Evolutionary conservation across 1,284 basidiomycete genomes (phyloP).

Genomic region (Ceraceosorus guamensis): DNA sequence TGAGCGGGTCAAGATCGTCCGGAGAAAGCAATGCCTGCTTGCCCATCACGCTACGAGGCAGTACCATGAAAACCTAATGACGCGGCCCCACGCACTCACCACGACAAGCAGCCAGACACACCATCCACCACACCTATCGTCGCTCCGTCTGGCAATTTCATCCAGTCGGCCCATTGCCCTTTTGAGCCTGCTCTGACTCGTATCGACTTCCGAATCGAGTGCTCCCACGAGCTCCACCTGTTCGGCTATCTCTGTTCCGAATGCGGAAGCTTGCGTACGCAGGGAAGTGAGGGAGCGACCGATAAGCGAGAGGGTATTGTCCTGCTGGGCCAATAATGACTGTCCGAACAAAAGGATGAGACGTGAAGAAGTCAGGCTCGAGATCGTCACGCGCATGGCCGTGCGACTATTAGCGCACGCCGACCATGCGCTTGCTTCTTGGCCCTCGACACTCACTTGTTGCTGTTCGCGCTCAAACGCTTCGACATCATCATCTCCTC

Average conservation of each 20-base stretch:
- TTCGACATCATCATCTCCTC: conserved; percentile 23
- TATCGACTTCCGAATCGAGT: conserved; percentile 40
- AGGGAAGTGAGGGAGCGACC: conserved; percentile 33
- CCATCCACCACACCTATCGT: conserved; percentile 44
- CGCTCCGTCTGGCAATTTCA: conserved; percentile 31
- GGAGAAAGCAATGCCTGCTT: too few relatives aligned
- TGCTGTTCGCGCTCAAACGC: conserved; percentile 45
- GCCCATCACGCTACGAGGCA: too few relatives aligned
- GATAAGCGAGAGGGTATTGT: conserved; percentile 40
- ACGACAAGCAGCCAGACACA: conserved; percentile 45
- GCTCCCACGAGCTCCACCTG: conserved; percentile 43
- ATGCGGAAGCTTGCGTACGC: conserved; percentile 36
- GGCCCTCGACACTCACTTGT: conserved; percentile 20
- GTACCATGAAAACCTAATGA: neutral
- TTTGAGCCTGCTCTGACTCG: conserved; percentile 27
- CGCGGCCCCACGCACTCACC: conserved; percentile 12
- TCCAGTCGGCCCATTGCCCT: conserved; percentile 44
- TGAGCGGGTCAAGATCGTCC: neutral
- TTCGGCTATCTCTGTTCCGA: conserved; percentile 43
- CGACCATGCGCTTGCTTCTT: neutral
- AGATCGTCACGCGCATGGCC: neutral
- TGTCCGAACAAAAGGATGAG: conserved; percentile 5
- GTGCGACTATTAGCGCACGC: neutral
- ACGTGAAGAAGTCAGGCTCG: neutral
- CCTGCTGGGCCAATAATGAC: conserved; percentile 38